Evolutionary conservation across 805 yeast genomes (phyloP), one percentile per base, ranked within the genome.

Genomic region (Yamadazyma nakazawae): DNA sequence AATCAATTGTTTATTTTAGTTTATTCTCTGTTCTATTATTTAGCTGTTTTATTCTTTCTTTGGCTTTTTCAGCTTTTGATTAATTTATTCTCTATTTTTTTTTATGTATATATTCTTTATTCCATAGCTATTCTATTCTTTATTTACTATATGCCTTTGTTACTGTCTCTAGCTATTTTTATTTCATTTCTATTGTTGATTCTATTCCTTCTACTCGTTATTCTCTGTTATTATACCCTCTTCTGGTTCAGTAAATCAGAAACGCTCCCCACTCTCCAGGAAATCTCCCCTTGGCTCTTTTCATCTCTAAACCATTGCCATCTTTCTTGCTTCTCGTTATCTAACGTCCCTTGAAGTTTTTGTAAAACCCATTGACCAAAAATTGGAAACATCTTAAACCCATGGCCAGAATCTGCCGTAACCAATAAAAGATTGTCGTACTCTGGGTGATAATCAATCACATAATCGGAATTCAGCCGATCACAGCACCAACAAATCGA

Each of bases 381-480:
- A 21, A 58, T 57, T 1, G 70, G 72, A 14, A 67, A 51, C 61
- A 67, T 63, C 57, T 65, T 67, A 45, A 67, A 70, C 2, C 63
- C 69, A 50, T 70, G 75, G 0, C 72, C 72, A 2, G 71, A 65
- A 45, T 68, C 74, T 18, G 73, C 75, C 34, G 68, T 61, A n/a
- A 65, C 65, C 6, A 67, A 62, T 25, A 62, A 58, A 11, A 68
- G 53, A 21, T 63, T 60, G 6, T 45, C 49, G 36, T 57, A 55
- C 19, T 59, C 45, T 0, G 74, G 75, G 44, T 60, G 59, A 36
- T 57, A 61, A 18, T 66, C 67, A 30, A 70, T 63, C 13, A 70
- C 45, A 44, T 60, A 67, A 37, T 69, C 68, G 36, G 63, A 61
- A 41, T 64, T 66, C 9, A 50, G 49, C 5, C 67, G 58, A 47